These are phyloP conservation scores for Kurtzmaniella quercitrusa DNA, from an alignment of 1,139 yeast genomes.

Conservation along the genomic window DNA sequence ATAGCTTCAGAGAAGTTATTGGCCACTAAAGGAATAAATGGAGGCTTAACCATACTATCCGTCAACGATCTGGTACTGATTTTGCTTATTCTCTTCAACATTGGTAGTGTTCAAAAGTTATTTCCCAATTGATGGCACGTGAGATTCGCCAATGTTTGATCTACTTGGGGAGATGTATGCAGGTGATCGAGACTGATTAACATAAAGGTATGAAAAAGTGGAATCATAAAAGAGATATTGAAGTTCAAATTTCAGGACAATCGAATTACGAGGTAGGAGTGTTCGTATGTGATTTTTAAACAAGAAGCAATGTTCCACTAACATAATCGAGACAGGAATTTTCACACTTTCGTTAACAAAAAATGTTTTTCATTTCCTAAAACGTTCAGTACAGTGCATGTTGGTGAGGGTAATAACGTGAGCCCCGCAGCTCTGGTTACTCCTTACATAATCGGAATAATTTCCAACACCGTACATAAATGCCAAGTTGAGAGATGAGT, in stretches of 20 bases:
- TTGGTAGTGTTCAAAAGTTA: neutral
- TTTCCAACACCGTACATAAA: no score
- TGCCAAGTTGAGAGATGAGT: no score
- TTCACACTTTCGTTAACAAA: no score
- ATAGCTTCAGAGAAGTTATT: conserved; percentile 71
- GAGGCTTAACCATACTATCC: conserved; percentile 21
- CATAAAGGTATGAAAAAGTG: no score
- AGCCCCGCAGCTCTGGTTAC: no score
- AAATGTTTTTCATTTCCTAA: neutral
- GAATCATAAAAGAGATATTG: no score
- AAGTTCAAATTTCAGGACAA: no score
- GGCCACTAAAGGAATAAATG: conserved; percentile 60
- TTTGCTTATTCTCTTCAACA: neutral
- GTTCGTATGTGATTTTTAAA: no score
- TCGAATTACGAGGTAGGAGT: no score
- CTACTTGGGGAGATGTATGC: neutral
- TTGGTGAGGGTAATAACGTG: neutral
- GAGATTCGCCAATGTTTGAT: neutral
- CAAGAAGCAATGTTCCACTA: no score
- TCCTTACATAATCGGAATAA: no score
- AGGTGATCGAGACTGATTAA: neutral
- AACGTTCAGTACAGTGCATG: neutral
- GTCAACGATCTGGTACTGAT: conserved; percentile 2
- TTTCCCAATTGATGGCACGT: neutral
- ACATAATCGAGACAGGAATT: no score